A percentile compares a stretch with the other conserved stretches of the same genome.
Evolutionary conservation across 2,329 filamentous ascomycete genomes (phyloP).

Genomic region (Dissoconium aciculare): DNA sequence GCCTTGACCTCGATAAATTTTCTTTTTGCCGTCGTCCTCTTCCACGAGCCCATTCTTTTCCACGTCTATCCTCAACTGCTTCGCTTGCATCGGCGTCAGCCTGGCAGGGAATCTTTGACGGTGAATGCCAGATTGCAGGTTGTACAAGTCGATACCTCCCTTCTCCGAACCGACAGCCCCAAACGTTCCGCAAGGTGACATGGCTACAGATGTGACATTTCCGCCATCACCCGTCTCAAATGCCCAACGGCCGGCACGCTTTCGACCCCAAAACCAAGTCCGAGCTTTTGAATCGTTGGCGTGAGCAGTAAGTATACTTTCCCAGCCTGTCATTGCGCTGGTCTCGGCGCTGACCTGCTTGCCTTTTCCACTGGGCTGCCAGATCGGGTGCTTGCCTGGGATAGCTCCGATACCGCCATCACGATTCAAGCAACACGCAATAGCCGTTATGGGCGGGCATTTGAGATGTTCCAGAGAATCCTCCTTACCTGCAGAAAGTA

Average conservation of each 20-base stretch:
- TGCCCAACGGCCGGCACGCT: constrained; percentile 82
- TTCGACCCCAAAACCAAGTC: constrained; percentile 97
- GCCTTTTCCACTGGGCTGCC: constrained; percentile 52
- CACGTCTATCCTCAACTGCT: constrained; percentile 52
- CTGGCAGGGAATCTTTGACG: constrained; percentile 75
- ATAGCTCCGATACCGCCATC: constrained; percentile 86
- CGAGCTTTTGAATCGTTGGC: constrained; percentile 69
- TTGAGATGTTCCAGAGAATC: constrained; percentile 50
- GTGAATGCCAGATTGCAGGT: constrained; percentile 81
- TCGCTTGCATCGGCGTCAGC: constrained; percentile 62
- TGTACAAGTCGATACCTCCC: constrained; percentile 87
- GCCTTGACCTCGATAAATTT: constrained; percentile 39
- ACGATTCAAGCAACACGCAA: constrained; percentile 81
- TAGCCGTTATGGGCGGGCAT: constrained; percentile 78
- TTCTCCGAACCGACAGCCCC: constrained; percentile 72
- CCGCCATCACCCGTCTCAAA: constrained; percentile 72
- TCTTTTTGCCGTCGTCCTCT: constrained; percentile 31
- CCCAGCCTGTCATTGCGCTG: constrained; percentile 78
- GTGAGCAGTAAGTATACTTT: constrained; percentile 89
- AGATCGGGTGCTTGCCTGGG: constrained; percentile 62
- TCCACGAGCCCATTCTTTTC: constrained; percentile 18
- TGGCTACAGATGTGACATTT: constrained; percentile 69
- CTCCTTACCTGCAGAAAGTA: constrained; percentile 35
- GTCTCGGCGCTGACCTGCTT: constrained; percentile 56
- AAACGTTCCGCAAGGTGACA: constrained; percentile 88